phyloP scores from a whole-genome alignment of 2,329 filamentous ascomycete genomes.

The Ceratocystis cacaofunesta region DNA sequence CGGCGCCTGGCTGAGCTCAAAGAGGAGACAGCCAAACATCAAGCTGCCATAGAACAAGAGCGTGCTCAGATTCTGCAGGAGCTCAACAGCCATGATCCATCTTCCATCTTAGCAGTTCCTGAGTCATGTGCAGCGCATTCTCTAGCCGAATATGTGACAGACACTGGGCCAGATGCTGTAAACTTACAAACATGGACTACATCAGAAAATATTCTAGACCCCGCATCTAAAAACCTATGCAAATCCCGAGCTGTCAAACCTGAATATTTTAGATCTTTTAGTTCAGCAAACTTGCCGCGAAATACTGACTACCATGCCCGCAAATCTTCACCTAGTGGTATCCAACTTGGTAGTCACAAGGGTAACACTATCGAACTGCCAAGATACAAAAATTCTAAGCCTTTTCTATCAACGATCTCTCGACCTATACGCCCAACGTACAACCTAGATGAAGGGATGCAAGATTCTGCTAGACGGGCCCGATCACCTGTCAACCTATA shows the following conservation, averaged over 20 bases:
- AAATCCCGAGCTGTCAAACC: too few species aligned
- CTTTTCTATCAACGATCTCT: background rate
- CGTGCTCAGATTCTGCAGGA: constrained; percentile 18
- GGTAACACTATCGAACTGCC: background rate
- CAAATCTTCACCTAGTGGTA: background rate
- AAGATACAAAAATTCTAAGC: background rate
- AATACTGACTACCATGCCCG: background rate
- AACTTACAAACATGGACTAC: too few species aligned
- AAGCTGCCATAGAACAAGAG: constrained; percentile 18
- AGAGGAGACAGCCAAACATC: constrained; percentile 4
- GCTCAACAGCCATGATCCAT: constrained; percentile 13
- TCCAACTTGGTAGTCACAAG: background rate
- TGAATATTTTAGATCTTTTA: too few species aligned
- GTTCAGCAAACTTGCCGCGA: too few species aligned
- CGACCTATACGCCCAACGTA: background rate
- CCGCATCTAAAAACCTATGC: too few species aligned
- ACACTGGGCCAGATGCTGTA: too few species aligned
- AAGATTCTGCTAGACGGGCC: background rate
- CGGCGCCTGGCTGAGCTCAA: constrained; percentile 19
- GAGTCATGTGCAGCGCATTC: background rate
- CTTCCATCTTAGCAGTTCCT: background rate
- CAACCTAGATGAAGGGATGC: background rate
- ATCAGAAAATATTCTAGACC: too few species aligned
- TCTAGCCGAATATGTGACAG: too few species aligned
- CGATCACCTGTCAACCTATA: background rate